Evolutionary conservation across 108 stramenopile species (phyloP).

Genomic region (Cyclotella atomus): DNA sequence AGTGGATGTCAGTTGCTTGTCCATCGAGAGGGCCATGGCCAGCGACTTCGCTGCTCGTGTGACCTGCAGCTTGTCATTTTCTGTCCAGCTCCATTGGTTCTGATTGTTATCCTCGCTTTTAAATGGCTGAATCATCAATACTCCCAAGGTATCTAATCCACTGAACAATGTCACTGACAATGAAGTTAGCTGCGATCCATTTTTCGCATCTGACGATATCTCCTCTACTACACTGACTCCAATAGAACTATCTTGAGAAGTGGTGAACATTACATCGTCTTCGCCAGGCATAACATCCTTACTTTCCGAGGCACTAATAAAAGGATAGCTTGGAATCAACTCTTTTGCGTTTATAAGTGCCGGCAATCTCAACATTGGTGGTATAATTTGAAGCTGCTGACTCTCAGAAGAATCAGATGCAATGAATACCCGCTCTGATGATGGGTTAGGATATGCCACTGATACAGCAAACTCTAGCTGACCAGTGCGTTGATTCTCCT

Average conservation of each 20-base stretch:
- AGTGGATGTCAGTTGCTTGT: constrained; percentile 62
- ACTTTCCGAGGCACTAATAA: constrained; percentile 32
- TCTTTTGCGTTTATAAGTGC: constrained; percentile 43
- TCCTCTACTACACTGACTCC: constrained; percentile 53
- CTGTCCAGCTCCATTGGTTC: constrained; percentile 56
- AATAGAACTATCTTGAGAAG: constrained; percentile 31
- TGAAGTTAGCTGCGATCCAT: constrained; percentile 18
- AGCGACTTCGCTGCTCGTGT: constrained; percentile 76
- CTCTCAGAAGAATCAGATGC: constrained; percentile 58
- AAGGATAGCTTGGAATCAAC: constrained; percentile 53
- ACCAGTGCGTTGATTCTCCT: constrained; percentile 77
- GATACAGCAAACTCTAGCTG: constrained; percentile 86
- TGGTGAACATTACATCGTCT: constrained; percentile 15
- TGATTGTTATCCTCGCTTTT: constrained; percentile 19
- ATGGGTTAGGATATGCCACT: constrained; percentile 71
- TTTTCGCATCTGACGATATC: constrained; percentile 19
- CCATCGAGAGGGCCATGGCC: constrained; percentile 83
- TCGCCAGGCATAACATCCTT: neutral
- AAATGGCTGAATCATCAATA: constrained; percentile 28
- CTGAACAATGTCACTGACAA: constrained; percentile 81
- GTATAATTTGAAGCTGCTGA: constrained; percentile 34
- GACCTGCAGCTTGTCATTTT: constrained; percentile 65
- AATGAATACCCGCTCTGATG: constrained; percentile 78
- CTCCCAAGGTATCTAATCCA: constrained; percentile 82
- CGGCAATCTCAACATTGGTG: constrained; percentile 32